These are phyloP conservation scores for Mycena chlorophos DNA, from an alignment of 768 basidiomycete genomes.

Conservation along the genomic window DNA sequence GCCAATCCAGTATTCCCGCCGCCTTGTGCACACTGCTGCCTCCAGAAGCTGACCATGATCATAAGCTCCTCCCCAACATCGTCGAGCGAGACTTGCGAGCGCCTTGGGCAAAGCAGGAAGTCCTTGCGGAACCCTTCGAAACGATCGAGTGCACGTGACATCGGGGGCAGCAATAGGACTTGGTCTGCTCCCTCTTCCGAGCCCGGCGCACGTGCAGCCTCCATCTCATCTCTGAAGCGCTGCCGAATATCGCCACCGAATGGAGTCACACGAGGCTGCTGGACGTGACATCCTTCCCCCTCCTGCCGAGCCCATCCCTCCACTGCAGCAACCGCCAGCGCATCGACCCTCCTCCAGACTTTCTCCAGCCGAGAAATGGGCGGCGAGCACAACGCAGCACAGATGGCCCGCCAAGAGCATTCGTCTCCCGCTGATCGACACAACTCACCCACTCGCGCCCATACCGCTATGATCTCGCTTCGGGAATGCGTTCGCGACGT, in stretches of 20 bases:
- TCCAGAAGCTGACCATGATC: slow-evolving; percentile 60
- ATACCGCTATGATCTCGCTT: slow-evolving; percentile 69
- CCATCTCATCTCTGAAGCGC: slow-evolving; percentile 48
- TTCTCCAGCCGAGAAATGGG: slow-evolving; percentile 78
- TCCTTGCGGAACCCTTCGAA: slow-evolving; percentile 54
- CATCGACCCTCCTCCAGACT: slow-evolving; percentile 76
- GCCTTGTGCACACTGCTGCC: slow-evolving; percentile 42
- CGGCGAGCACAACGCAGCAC: slow-evolving; percentile 66
- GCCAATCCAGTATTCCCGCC: slow-evolving; percentile 44
- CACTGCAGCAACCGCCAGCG: slow-evolving; percentile 53
- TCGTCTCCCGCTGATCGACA: slow-evolving; percentile 75
- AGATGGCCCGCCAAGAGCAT: slow-evolving; percentile 76
- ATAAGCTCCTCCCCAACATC: slow-evolving; percentile 48
- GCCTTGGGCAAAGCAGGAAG: slow-evolving; percentile 54
- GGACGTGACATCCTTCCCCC: slow-evolving; percentile 35
- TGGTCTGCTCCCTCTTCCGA: slow-evolving; percentile 44
- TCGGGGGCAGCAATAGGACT: slow-evolving; percentile 41
- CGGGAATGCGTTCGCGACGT: slow-evolving; percentile 68
- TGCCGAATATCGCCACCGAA: slow-evolving; percentile 68
- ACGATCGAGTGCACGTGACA: slow-evolving; percentile 42
- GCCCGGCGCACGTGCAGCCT: slow-evolving; percentile 37
- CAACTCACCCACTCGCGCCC: slow-evolving; percentile 73
- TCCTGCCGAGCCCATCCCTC: slow-evolving; percentile 66
- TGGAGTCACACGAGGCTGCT: slow-evolving; percentile 53
- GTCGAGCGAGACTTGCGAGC: slow-evolving; percentile 33